phyloP scores from a whole-genome alignment of 1,284 basidiomycete species.

The Cryptococcus sp. region DNA sequence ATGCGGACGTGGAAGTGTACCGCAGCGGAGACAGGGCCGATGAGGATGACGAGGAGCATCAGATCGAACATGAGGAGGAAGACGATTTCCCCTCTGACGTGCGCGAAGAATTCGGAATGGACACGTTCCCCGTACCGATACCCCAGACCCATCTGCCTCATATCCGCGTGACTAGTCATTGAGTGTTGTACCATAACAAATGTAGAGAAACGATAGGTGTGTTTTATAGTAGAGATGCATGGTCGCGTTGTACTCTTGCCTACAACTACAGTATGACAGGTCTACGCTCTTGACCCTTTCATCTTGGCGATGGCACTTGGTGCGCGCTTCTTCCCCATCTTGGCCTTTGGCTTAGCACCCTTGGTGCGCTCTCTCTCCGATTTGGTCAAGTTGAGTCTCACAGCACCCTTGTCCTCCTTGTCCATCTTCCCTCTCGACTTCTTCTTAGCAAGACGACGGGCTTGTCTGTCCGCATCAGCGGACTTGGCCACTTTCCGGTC shows the following conservation, averaged over 20 bases:
- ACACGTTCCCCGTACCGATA: background rate
- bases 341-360: conserved; percentile 25
- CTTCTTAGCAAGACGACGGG: conserved; percentile 84
- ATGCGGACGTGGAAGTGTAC: no score
- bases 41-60: background rate
- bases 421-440: conserved; percentile 55
- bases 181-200: background rate
- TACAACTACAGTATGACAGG: no score
- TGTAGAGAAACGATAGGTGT: no score
- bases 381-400: conserved; percentile 39
- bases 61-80: background rate
- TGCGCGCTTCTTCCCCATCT: conserved; percentile 44
- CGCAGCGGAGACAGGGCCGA: background rate
- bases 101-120: background rate
- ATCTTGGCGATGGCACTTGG: conserved; percentile 48
- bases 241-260: no score
- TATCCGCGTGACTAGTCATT: conserved; percentile 16
- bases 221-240: no score
- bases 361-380: conserved; percentile 28
- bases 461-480: conserved; percentile 72
- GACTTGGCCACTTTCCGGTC: conserved; percentile 80
- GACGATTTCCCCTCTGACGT: background rate
- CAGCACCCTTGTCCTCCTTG: conserved; percentile 66
- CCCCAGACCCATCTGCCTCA: conserved; percentile 4
- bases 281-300: conserved; percentile 50